Percentiles rank a stretch among this genome's conserved stretches.
Conservation (phyloP, 2,329 filamentous ascomycete species). For the Gremmenia infestans region DNA sequence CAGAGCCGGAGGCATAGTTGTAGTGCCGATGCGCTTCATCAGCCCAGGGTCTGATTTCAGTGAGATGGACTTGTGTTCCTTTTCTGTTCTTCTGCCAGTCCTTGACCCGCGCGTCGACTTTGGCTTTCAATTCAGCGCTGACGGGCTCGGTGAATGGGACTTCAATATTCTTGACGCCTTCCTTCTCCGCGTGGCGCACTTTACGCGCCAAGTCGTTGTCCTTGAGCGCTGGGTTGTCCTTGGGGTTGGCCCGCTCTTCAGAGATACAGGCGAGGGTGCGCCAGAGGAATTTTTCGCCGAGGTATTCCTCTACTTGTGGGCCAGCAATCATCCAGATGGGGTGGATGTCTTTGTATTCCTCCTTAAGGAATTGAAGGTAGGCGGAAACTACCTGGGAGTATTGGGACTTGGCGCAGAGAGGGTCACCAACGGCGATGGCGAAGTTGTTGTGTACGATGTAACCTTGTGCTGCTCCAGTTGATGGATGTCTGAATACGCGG, state of each 20-base stretch:
- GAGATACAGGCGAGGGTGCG: constrained; percentile 82
- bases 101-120: constrained; percentile 66
- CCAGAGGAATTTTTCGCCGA: constrained; percentile 79
- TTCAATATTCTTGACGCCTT: constrained; percentile 77
- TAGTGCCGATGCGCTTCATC: constrained; percentile 80
- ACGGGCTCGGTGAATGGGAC: constrained; percentile 60
- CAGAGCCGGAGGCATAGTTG: constrained; percentile 70
- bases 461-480: constrained; percentile 77
- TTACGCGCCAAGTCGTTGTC: constrained; percentile 76
- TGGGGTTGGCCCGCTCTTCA: constrained; percentile 79
- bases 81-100: constrained; percentile 79
- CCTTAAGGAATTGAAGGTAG: constrained; percentile 71
- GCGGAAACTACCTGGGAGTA: constrained; percentile 67
- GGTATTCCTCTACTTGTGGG: constrained; percentile 68
- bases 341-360: constrained; percentile 65
- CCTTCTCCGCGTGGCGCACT: constrained; percentile 76
- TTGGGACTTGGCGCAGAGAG: constrained; percentile 75
- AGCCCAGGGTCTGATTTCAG: constrained; percentile 84
- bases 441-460: constrained; percentile 74
- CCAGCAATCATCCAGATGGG: constrained; percentile 90
- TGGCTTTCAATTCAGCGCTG: constrained; percentile 60
- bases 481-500: constrained; percentile 75
- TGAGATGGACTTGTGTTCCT: constrained; percentile 83
- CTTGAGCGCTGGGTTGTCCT: constrained; percentile 60
- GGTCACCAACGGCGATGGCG: constrained; percentile 81